phyloP scores from a whole-genome alignment of 306 rosid genomes.

The peach (Prunus persica) region DNA sequence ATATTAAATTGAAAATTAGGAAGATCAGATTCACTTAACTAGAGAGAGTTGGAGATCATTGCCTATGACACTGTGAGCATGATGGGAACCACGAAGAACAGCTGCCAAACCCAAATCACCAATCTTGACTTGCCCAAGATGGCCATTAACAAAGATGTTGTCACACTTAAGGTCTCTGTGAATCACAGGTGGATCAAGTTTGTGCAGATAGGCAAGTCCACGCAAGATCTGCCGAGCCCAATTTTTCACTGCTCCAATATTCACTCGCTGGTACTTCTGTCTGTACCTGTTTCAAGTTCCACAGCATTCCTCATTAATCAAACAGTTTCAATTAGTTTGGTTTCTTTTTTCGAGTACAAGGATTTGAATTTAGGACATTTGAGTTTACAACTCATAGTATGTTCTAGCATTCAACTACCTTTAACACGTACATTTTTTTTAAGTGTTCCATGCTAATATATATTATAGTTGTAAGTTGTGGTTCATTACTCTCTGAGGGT shows the following conservation, averaged over 20 bases:
- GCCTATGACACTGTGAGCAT: conserved; percentile 89
- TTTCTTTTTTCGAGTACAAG: no score
- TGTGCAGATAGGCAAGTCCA: conserved; percentile 73
- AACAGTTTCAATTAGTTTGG: no score
- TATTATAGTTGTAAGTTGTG: not conserved
- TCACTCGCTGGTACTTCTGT: conserved; percentile 49
- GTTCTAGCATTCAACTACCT: not conserved
- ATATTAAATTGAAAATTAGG: not conserved
- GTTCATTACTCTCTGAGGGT: conserved; percentile 76
- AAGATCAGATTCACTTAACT: not conserved
- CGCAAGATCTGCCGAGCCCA: conserved; percentile 75
- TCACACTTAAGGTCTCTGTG: conserved; percentile 94
- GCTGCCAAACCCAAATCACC: conserved; percentile 93
- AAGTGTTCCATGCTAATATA: not conserved
- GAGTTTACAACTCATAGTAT: not conserved
- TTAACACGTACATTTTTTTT: not conserved
- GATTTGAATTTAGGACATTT: not conserved
- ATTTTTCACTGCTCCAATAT: conserved; percentile 60
- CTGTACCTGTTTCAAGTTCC: conserved; percentile 47
- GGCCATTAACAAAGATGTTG: conserved; percentile 86
- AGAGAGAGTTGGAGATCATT: conserved; percentile 12
- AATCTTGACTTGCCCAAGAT: conserved; percentile 78
- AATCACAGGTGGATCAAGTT: conserved; percentile 70
- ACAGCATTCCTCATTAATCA: no score
- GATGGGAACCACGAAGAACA: conserved; percentile 61